Base-by-base conservation (phyloP, 192 early-diverging fungal genomes). In the Geosiphon pyriformis region DNA sequence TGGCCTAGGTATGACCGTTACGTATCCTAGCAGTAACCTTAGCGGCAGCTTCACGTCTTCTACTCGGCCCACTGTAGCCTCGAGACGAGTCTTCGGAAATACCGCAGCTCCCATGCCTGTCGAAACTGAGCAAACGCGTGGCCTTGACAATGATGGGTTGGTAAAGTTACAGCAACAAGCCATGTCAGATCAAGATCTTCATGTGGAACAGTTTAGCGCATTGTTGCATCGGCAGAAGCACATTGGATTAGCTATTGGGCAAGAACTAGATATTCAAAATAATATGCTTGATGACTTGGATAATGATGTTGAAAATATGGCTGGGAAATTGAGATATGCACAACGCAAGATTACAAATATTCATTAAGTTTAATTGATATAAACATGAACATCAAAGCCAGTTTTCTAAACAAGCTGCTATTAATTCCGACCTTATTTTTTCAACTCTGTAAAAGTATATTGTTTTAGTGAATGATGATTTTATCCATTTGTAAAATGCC, bases 211-310 rank as follows among this genome's bases (percentile, higher is more conserved):
- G n/a, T 84, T 98, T 33, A 84, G 83, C 27, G 65, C 80, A 18
- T 86, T 95, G 26, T 67, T 98, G 59, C 76, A 78, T 47, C 80
- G 94, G 48, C 96, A 98, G 71, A 84, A 86, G 65, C 84, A 95
- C 66, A 83, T 98, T 74, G 94, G 94, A 17, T 52, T 85, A 57
- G 83, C 88, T 17, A 97, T 98, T 59, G 86, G 88, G 22, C 72
- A 93, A 20, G 96, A 98, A 74, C 78, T 98, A 32, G 94, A 97
- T 55, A 73, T 86, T 68, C 96, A 98, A 68, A 98, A 91, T 77
- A 83, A 89, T 69, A 53, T 97, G 66, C 70, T 98, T 68, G 86
- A 85, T 30, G 93, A 96, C 59, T 68, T 98, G 8, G 91, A 91
- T 65, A 78, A 84, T 49, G 82, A 88, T 63, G 82, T 96, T n/a